A percentile compares a stretch with the other conserved stretches of the same genome.
phyloP scores from a whole-genome alignment of 768 basidiomycete species.

The Termitomyces sp. region DNA sequence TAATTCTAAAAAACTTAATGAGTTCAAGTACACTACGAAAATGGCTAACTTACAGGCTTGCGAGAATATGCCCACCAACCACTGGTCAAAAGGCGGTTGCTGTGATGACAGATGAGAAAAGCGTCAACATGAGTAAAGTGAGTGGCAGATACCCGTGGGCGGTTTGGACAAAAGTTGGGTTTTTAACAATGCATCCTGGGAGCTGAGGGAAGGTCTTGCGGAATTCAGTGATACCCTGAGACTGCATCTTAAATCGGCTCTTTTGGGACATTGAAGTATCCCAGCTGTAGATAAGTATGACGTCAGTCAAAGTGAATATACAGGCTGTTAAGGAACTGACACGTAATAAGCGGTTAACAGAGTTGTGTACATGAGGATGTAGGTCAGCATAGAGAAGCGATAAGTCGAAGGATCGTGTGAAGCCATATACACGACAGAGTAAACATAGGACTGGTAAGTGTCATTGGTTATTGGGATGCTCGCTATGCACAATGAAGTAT shows the following conservation, averaged over 20 bases:
- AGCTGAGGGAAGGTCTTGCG: conserved; percentile 94
- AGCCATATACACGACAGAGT: conserved; percentile 98
- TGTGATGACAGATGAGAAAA: conserved; percentile 19
- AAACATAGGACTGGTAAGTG: conserved; percentile 75
- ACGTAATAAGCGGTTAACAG: conserved; percentile 84
- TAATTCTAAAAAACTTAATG: conserved; percentile 59
- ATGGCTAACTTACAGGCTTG: conserved; percentile 66
- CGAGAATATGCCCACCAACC: conserved; percentile 95
- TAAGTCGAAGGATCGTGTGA: conserved; percentile 85
- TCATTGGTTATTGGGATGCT: not conserved
- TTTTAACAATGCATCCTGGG: conserved; percentile 73
- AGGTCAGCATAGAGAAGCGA: conserved; percentile 72
- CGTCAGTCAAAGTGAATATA: not conserved
- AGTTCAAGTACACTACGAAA: not conserved
- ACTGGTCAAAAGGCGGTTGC: conserved; percentile 84
- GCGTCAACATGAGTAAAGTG: not conserved
- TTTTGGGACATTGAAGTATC: conserved; percentile 96
- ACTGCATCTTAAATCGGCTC: conserved; percentile 96
- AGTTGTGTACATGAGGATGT: conserved; percentile 67
- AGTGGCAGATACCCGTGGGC: conserved; percentile 66
- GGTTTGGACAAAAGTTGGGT: conserved; percentile 91
- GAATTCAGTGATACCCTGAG: conserved; percentile 78
- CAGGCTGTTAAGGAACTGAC: conserved; percentile 35
- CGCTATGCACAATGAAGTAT: not conserved
- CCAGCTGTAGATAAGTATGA: conserved; percentile 45